Evolutionary conservation across 2,329 filamentous ascomycete species (phyloP), one percentile per base, ranked within the genome.

Genomic region (Paraphoma chrysanthemicola): DNA sequence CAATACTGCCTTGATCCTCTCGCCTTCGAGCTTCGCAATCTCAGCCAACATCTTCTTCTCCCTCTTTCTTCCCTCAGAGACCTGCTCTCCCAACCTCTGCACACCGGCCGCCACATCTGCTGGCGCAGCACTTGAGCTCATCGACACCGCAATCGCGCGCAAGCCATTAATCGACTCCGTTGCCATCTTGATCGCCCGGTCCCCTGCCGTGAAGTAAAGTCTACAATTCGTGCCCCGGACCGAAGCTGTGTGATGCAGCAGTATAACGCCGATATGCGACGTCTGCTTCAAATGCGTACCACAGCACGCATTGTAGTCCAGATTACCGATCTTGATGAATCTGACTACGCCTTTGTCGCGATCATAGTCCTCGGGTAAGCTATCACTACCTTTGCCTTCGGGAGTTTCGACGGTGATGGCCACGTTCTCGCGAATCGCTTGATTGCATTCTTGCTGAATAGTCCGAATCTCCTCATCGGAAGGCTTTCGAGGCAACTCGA

Each of bases 281-380:
- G 72, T 71, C 47, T 72, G 69, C 54, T 72, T 68, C 2, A 75
- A 60, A 58, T 75, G 72, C 12, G 72, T 75, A 4, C 71, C 72
- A 39, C 72, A 75, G 53, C 72, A 75, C 6, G 72, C 69, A 44
- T 75, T 75, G 51, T 70, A 72, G 28, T 75, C 72, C 45, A 75
- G 53, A 29, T 72, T 63, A 0, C 72, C 72, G 17, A 75, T 75
- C 46, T 64, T 68, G 53, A 75, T 71, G 41, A 72, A 73, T 4
- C 72, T 47, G 14, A 75, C 67, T 10, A 73, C 63, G 5, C 72
- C 72, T 33, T 69, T 73, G 45, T 73, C 71, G 50, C 54, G 59
- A 41, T 74, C 71, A 39, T 75, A 75, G 50, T 74, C 70, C 8
- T 59, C 62, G 11, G 71, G 72, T 43, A 74, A 48, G 31, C 65